These are phyloP conservation scores for Clathrospora elynae DNA, from an alignment of 2,329 filamentous ascomycete genomes.

Conservation along the genomic window DNA sequence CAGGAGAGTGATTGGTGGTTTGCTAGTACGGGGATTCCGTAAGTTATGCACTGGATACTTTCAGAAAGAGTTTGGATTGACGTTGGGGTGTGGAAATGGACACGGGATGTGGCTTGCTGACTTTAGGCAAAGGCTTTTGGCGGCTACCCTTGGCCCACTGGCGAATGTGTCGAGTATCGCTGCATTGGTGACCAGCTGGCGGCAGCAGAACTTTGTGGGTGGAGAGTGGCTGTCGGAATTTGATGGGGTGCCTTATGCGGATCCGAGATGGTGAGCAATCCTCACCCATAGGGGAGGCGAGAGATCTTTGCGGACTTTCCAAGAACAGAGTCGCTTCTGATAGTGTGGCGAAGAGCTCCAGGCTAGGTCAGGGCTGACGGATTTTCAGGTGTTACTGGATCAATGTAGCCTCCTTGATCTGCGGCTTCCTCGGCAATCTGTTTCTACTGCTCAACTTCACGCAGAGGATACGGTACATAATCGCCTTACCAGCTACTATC, in stretches of 20 bases:
- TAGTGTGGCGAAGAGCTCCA: background rate
- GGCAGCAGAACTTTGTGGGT: conserved; percentile 61
- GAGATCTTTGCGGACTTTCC: background rate
- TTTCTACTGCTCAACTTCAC: conserved; percentile 90
- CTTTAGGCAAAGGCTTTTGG: conserved; percentile 61
- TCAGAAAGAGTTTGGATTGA: too few relatives aligned
- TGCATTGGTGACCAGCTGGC: conserved; percentile 81
- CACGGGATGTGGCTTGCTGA: background rate
- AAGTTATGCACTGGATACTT: too few relatives aligned
- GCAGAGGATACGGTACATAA: conserved; percentile 74
- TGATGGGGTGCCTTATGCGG: conserved; percentile 62
- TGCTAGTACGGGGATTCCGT: conserved; percentile 46
- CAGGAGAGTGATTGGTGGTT: conserved; percentile 48
- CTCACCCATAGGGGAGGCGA: too few relatives aligned
- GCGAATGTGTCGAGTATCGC: conserved; percentile 88
- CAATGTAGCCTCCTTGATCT: conserved; percentile 76
- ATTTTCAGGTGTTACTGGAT: conserved; percentile 67
- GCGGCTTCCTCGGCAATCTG: conserved; percentile 78
- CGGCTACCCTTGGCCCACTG: conserved; percentile 81
- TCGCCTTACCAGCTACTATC: conserved; percentile 84
- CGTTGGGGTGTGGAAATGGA: too few relatives aligned
- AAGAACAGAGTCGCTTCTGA: background rate
- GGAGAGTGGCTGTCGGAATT: conserved; percentile 57
- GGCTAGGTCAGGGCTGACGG: background rate
- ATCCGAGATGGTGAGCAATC: conserved; percentile 69